Base-by-base conservation (phyloP, 345 rosid genomes). In the Sisymbrium irio region DNA sequence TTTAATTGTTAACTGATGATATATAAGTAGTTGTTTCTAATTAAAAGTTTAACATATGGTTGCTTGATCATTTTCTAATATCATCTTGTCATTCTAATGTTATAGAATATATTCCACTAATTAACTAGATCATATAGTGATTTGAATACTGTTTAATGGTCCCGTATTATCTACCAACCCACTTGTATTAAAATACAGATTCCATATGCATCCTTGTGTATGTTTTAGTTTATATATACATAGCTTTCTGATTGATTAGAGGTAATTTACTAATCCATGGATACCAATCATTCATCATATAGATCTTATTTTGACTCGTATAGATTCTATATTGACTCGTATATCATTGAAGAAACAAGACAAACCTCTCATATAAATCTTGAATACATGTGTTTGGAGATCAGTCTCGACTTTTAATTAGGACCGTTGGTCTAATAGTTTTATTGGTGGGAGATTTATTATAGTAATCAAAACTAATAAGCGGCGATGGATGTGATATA, bases 141-240 rank as follows among this genome's bases (percentile, higher is more conserved):
- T 33, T 49, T 71, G 32, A 58, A 71, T 58, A 71, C 69, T 77
- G 20, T 71, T 58, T 65, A 41, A 41, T 58, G 77, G 77, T 40
- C 57, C 68, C 49, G 45, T 77, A 22, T 32, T 33, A 63, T 64
- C 41, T 77, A 77, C 67, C 58, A 58, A 77, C 64, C 77, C 68
- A 77, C 80, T 71, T 47, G 72, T 12, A 65, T n/a, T 77, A 37
- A 61, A 53, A 15, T 39, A 35, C 18, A 58, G 27, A 30, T 59
- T 39, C 62, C 53, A 76, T 68, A 22, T 76, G 46, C 45, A 45
- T 39, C 35, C 14, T 41, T 37, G 22, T 71, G 28, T 77, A 28
- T 41, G 36, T 56, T 55, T 28, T 66, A 6, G 14, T 58, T 36
- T 57, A 9, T 66, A 39, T 14, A 66, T 1, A 11, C 35, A 27